These are phyloP conservation scores for Jaminaea rosea DNA, from an alignment of 1,284 basidiomycete genomes.

Conservation along the genomic window DNA sequence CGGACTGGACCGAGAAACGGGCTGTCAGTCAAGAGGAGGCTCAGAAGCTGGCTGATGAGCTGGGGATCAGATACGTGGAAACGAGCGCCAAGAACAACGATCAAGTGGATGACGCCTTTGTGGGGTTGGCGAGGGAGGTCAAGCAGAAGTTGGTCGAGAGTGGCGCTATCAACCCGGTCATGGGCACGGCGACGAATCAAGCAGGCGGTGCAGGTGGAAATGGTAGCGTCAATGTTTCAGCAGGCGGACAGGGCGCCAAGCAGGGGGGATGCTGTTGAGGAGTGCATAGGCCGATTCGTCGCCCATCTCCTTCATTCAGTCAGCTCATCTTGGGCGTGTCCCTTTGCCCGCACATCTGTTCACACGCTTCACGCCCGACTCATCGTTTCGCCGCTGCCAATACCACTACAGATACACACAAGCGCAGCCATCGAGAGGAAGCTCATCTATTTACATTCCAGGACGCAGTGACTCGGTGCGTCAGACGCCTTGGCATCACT, in stretches of 20 bases:
- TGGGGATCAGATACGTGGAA: conserved; percentile 93
- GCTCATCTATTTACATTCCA: too few relatives aligned
- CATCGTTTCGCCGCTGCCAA: too few relatives aligned
- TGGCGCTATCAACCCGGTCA: conserved; percentile 35
- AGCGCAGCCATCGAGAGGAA: too few relatives aligned
- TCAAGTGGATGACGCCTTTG: conserved; percentile 98
- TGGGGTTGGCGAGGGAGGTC: conserved; percentile 68
- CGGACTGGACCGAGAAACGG: conserved; percentile 95
- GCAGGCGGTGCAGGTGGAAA: background rate
- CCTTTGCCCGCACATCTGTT: too few relatives aligned
- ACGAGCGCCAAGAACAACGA: conserved; percentile 96
- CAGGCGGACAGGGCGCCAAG: background rate
- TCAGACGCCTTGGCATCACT: too few relatives aligned
- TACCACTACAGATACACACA: too few relatives aligned
- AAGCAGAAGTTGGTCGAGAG: conserved; percentile 91
- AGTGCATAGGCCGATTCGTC: too few relatives aligned
- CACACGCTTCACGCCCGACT: too few relatives aligned
- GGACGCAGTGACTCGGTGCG: too few relatives aligned
- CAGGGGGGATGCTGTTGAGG: background rate
- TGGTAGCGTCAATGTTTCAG: background rate
- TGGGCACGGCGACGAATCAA: background rate
- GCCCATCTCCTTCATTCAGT: too few relatives aligned
- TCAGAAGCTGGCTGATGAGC: conserved; percentile 65
- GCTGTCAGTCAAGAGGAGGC: conserved; percentile 74
- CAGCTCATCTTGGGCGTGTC: too few relatives aligned